Base-by-base conservation (phyloP, 371 early-diverging fungal genomes). In the Syncephalastrum sp. region DNA sequence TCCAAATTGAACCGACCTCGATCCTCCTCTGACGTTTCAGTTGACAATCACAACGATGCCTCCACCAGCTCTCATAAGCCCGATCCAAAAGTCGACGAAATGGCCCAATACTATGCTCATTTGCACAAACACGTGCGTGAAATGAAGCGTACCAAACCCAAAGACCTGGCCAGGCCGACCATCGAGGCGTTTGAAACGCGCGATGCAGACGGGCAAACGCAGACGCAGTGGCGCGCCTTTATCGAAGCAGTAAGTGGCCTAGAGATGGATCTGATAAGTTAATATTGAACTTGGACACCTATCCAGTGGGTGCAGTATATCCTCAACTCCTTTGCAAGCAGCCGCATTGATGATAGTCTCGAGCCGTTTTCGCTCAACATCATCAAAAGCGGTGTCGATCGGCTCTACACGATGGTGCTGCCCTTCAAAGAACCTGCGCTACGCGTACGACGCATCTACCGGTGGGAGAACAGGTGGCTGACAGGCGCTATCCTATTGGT, bases 401-500 rank as follows among this genome's bases (percentile, higher is more conserved):
- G 76, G n/a, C 29, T 75, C 0, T 70, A 70, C 56, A 60, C 63
- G 7, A 50, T 75, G 44, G 42, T 59, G 6, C 59, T 53, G 6
- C 76, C 76, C 13, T 44, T 75, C 2, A 58, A 68, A 23, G 56
- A 29, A 12, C 61, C 65, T 8, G 70, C 69, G 5, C 53, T 44
- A 25, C 45, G 49, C 17, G 42, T 70, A 41, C 51, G 69, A 2
- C 51, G 58, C 38, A 54, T 75, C 5, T 72, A 72, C 54, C 59
- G 70, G 19, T 75, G 76, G 76, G 73, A 75, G 50, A 75, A 72
- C 23, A 65, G 58, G 50, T 54, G 56, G 19, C 42, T 70, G 47
- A 70, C 76, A 29, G 60, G 63, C 5, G 29, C 57, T 10, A 42
- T 61, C 1, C 59, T 68, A 21, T 59, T 59, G 60, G 73, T 75